Percentiles rank a stretch among this genome's conserved stretches.
These are phyloP conservation scores for Coemansia sp. DNA, from an alignment of 192 early-diverging fungal genomes.

Conservation along the genomic window DNA sequence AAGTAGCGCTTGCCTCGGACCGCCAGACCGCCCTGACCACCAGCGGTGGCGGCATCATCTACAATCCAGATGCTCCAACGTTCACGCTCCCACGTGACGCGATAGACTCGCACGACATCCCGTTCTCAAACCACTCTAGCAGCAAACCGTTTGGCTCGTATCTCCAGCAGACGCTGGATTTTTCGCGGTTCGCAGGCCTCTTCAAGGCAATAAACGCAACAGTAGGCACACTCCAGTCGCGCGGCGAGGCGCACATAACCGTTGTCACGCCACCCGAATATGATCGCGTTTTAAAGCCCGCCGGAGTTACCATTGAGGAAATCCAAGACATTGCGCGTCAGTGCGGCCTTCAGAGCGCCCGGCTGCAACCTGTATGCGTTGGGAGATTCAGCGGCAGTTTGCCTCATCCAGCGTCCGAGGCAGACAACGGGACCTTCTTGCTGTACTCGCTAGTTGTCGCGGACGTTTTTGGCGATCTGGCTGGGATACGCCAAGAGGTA, in stretches of 20 bases:
- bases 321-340: constrained; percentile 61
- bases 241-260: constrained; percentile 75
- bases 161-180: constrained; percentile 66
- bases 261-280: constrained; percentile 73
- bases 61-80: constrained; percentile 38
- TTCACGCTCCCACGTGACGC: constrained; percentile 39
- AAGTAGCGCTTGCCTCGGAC: background rate
- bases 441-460: constrained; percentile 58
- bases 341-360: constrained; percentile 59
- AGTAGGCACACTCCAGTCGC: constrained; percentile 31
- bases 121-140: constrained; percentile 52
- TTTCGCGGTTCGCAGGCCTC: constrained; percentile 55
- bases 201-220: constrained; percentile 59
- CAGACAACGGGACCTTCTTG: constrained; percentile 16
- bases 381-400: constrained; percentile 58
- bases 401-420: constrained; percentile 23
- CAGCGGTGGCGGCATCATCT: constrained; percentile 25
- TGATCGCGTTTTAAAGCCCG: constrained; percentile 56
- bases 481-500: constrained; percentile 59
- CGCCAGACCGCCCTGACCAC: background rate
- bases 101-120: constrained; percentile 46
- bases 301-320: constrained; percentile 66
- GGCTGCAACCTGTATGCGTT: constrained; percentile 63
- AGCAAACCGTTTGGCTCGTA: constrained; percentile 50
- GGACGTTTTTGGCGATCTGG: constrained; percentile 46